phyloP scores from a whole-genome alignment of 2,329 filamentous ascomycete species.

The Pseudocercospora fijiensis region DNA sequence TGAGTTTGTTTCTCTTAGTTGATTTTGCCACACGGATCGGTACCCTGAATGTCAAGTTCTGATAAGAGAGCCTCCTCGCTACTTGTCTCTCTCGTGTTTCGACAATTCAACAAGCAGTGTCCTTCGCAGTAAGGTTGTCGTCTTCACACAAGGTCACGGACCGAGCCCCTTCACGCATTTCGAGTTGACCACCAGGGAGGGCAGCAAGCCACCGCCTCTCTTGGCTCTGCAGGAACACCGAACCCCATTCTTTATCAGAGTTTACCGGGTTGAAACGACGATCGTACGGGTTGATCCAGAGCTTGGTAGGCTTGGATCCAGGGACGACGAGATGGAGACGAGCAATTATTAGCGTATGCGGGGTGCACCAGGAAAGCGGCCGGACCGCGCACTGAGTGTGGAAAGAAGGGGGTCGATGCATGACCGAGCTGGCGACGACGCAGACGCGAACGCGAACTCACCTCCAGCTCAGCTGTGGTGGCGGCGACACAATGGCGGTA shows the following conservation, averaged over 20 bases:
- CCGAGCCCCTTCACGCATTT: conserved; percentile 2
- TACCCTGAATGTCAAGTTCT: conserved; percentile 1
- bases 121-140: background rate
- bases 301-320: background rate
- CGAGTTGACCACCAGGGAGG: background rate
- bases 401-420: background rate
- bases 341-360: conserved; percentile 1
- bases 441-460: background rate
- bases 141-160: background rate
- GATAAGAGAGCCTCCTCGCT: background rate
- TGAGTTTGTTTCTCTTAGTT: conserved; percentile 1
- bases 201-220: background rate
- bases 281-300: background rate
- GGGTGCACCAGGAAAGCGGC: conserved; percentile 10
- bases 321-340: conserved; percentile 10
- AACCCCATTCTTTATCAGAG: conserved; percentile 23
- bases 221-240: conserved; percentile 18
- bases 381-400: conserved; percentile 15
- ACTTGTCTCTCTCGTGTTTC: background rate
- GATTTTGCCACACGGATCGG: background rate
- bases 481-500: conserved; percentile 8
- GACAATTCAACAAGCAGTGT: background rate
- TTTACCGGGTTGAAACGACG: conserved; percentile 12
- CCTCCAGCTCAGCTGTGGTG: conserved; percentile 9
- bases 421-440: conserved; percentile 12